Base-by-base conservation (phyloP, 2,329 filamentous ascomycete species). In the Hymenoscyphus salicellus region DNA sequence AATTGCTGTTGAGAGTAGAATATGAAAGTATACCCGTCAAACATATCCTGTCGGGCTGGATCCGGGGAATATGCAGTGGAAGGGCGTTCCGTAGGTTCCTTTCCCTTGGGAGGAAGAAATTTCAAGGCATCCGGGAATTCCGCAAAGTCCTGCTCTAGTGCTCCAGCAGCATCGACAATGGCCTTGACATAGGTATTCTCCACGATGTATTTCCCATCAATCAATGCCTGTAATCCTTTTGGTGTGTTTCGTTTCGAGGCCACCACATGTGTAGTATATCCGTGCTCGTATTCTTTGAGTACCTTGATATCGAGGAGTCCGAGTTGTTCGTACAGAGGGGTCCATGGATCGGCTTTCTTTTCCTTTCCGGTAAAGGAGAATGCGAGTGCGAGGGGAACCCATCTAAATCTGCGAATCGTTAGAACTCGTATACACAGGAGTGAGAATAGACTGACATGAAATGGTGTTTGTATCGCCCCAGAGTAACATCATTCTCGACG, bases 221-320 rank as follows among this genome's bases (percentile, higher is more conserved):
- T 88, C 10, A 99, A 81, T 1, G 92, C 94, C 74, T 96, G 92
- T 2, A 99, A 81, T 0, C 91, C 92, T 69, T 92, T 93, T 0
- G 93, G 85, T 0, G 92, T 94, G 75, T 98, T 99, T 58, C 95
- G 85, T 78, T 96, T 97, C 75, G 88, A 91, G 7, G 92, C 88
- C 38, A 98, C 87, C 11, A 96, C 90, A 76, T 98, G 93, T 0
- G 94, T 97, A 0, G 94, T 97, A 32, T 84, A 79, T 17, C 80
- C 83, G 30, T 83, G 79, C 28, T 90, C 79, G 76, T 92, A 97
- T 3, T 93, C 88, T 55, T 85, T 82, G 16, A 90, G 80, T 16
- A 92, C 88, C 76, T 97, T 98, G 76, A 98, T 89, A 74, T 97
- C 95, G n/a, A 96, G 82, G 55, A 89, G 85, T 74, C 96, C 92